Conservation (phyloP, 352 stramenopile species). For the Plasmopara muralis region DNA sequence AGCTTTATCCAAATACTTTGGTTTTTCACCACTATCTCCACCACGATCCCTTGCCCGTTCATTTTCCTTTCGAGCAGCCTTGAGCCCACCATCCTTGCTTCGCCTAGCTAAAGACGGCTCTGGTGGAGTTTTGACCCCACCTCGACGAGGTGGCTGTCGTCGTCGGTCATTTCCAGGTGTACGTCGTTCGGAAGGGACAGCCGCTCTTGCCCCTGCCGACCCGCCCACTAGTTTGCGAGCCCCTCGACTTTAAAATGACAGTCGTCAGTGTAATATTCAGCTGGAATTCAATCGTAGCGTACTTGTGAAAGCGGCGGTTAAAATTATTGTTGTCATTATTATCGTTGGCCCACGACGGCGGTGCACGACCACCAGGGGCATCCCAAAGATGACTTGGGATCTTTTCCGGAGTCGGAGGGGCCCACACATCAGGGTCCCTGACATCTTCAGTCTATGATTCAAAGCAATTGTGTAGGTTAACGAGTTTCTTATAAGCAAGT, state of each 20-base stretch:
- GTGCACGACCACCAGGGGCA: constrained; percentile 24
- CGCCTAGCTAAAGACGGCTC: constrained; percentile 20
- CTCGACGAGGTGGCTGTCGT: constrained; percentile 28
- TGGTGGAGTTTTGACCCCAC: constrained; percentile 14
- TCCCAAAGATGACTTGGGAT: constrained; percentile 19
- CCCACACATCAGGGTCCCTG: constrained; percentile 68
- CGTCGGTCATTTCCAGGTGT: constrained; percentile 55
- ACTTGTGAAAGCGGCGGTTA: constrained; percentile 19
- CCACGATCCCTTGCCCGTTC: constrained; percentile 19
- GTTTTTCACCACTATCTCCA: constrained; percentile 15
- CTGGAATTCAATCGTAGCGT: not conserved
- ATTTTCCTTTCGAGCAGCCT: constrained; percentile 35
- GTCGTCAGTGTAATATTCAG: not conserved
- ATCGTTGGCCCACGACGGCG: constrained; percentile 40
- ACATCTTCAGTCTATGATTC: constrained; percentile 17
- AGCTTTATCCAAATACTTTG: constrained; percentile 68
- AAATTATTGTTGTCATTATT: constrained; percentile 42
- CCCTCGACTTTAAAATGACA: constrained; percentile 25
- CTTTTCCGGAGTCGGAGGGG: constrained; percentile 54
- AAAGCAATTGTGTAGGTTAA: constrained; percentile 5
- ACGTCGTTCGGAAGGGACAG: constrained; percentile 35
- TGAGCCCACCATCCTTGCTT: constrained; percentile 36
- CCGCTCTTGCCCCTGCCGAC: constrained; percentile 18
- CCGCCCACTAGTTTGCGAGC: constrained; percentile 21
- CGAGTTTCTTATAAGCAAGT: not conserved